A percentile compares a stretch with the other conserved stretches of the same genome.
Conservation (phyloP, 768 basidiomycete genomes). For the Suillus variegatus region DNA sequence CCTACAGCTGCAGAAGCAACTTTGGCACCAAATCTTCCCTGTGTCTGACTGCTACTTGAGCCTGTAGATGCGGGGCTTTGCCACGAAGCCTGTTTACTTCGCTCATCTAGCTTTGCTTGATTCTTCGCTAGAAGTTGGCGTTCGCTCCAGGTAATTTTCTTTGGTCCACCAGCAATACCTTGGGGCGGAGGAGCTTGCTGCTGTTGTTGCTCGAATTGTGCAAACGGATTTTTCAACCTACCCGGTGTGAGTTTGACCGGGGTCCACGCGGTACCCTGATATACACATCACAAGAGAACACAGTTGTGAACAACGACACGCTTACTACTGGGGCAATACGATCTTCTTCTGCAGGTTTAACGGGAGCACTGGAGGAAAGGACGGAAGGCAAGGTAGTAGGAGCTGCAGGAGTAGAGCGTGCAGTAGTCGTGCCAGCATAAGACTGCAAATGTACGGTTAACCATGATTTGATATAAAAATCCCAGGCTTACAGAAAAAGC, state of each 20-base stretch:
- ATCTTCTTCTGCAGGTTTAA: slow-evolving; percentile 78
- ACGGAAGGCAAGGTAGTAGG: slow-evolving; percentile 38
- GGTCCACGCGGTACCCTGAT: slow-evolving; percentile 79
- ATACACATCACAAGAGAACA: background rate
- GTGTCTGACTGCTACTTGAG: slow-evolving; percentile 40
- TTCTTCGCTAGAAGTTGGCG: slow-evolving; percentile 90
- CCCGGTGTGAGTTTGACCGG: slow-evolving; percentile 88
- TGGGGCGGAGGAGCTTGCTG: slow-evolving; percentile 30
- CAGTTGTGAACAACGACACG: background rate
- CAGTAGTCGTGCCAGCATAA: slow-evolving; percentile 10
- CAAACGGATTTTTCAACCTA: slow-evolving; percentile 85
- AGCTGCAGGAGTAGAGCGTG: slow-evolving; percentile 27
- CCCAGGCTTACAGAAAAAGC: slow-evolving; percentile 38
- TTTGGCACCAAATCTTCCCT: slow-evolving; percentile 37
- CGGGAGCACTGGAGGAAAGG: slow-evolving; percentile 49
- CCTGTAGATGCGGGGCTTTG: slow-evolving; percentile 37
- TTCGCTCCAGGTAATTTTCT: slow-evolving; percentile 94
- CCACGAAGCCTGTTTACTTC: slow-evolving; percentile 59
- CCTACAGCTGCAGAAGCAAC: slow-evolving; percentile 32
- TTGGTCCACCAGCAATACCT: slow-evolving; percentile 37
- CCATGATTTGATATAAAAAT: slow-evolving; percentile 4
- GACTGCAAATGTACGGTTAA: slow-evolving; percentile 16
- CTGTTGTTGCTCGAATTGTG: slow-evolving; percentile 53
- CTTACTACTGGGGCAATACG: slow-evolving; percentile 75
- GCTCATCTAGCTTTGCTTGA: slow-evolving; percentile 78